Base-by-base conservation (phyloP, 2,329 filamentous ascomycete genomes). In the Cyphellophora europaea region DNA sequence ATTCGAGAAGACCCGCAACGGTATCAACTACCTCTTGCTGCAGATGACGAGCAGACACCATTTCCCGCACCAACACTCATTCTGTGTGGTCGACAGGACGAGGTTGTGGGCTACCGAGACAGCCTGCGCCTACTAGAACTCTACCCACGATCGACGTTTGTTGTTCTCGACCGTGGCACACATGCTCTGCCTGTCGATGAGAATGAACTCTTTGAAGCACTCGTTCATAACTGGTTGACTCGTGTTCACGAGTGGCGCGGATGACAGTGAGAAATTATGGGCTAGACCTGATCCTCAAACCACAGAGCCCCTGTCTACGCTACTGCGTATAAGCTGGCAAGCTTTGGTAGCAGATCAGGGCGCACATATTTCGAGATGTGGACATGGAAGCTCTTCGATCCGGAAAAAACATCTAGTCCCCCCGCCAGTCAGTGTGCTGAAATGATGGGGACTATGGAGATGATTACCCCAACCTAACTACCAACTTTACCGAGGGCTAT, bases 151-250 rank as follows among this genome's bases (percentile, higher is more conserved):
- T 35, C 36, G 25, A 38, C 36, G 11, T 35, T 17, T 43, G 38
- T 40, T 33, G 44, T 53, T 35, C 27, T 54, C 19, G 50, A 54
- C 35, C 50, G 51, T 13, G 48, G 43, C 16, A 47, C 30, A 15
- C 51, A 54, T 45, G 50, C 42, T 2, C 40, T 54, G 32, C 51
- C 51, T 34, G 30, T 53, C 10, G 52, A 52, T 42, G 49, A 54
- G 37, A 47, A 25, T 27, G 30, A 43, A 12, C 27, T 53, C 34
- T 54, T 54, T 44, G 50, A 41, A 33, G 49, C 48, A 29, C 47
- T 54, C 39, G 49, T 54, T 31, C 38, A 45, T 31, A 48, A 54
- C 32, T 54, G 51, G 51, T 33, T 53, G 28, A 4, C 11, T n/a
- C 37, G 51, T 19, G 41, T 31, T 30, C 27, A 21, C 11, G 21